These are phyloP conservation scores for Quercus parvula DNA, from an alignment of 306 rosid genomes.

Conservation along the genomic window DNA sequence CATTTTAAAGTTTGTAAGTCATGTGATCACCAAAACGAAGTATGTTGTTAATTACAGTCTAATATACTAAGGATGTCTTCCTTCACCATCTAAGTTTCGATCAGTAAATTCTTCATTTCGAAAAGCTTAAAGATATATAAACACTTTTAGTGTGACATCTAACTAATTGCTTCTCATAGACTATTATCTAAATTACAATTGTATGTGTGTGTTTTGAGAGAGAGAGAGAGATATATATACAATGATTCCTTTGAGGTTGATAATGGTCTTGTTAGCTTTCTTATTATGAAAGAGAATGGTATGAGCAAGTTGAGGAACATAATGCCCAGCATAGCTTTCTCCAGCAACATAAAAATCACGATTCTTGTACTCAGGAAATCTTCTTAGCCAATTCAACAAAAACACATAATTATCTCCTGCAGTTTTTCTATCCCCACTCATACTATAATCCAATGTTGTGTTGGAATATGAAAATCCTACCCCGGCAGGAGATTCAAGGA, in stretches of 20 bases:
- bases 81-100: too few species aligned
- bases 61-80: too few species aligned
- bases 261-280: constrained; percentile 38
- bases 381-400: constrained; percentile 81
- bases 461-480: constrained; percentile 96
- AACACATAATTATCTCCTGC: constrained; percentile 66
- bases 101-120: too few species aligned
- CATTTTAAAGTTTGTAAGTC: too few species aligned
- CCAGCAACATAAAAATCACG: constrained; percentile 77
- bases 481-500: constrained; percentile 84
- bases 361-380: constrained; percentile 75
- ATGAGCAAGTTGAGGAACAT: constrained; percentile 92
- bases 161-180: background rate
- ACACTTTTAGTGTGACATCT: background rate
- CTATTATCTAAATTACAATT: too few species aligned
- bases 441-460: constrained; percentile 54
- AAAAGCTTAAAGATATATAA: too few species aligned
- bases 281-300: constrained; percentile 60
- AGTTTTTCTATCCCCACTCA: constrained; percentile 62
- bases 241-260: constrained; percentile 85
- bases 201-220: background rate
- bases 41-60: too few species aligned
- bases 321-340: constrained; percentile 94
- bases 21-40: too few species aligned
- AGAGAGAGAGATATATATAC: constrained; percentile 41